These are phyloP conservation scores for Psilocybe cubensis DNA, from an alignment of 768 basidiomycete genomes.

Conservation along the genomic window DNA sequence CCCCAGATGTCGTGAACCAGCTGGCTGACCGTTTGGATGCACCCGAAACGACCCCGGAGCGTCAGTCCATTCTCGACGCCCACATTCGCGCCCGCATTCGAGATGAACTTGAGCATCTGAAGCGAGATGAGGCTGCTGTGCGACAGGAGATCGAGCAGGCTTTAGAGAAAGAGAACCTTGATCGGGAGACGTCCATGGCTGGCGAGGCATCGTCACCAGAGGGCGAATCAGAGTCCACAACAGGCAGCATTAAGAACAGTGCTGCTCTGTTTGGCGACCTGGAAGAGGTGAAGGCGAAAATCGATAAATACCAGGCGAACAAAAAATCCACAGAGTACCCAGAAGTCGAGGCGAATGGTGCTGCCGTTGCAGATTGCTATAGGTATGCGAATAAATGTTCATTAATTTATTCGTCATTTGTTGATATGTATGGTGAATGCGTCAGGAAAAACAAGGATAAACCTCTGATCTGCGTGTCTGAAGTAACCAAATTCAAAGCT, in stretches of 20 bases:
- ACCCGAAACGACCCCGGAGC: slow-evolving; percentile 62
- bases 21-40: slow-evolving; percentile 68
- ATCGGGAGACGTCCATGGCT: slow-evolving; percentile 65
- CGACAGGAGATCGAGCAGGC: slow-evolving; percentile 75
- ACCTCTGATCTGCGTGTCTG: slow-evolving; percentile 75
- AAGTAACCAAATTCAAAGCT: slow-evolving; percentile 71
- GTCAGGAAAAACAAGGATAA: slow-evolving; percentile 50
- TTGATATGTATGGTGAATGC: neutral
- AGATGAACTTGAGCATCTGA: slow-evolving; percentile 66
- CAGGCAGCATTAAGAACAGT: slow-evolving; percentile 58
- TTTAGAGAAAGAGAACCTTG: slow-evolving; percentile 87
- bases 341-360: slow-evolving; percentile 56
- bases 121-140: slow-evolving; percentile 70
- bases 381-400: slow-evolving; percentile 45
- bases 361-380: slow-evolving; percentile 77
- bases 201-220: slow-evolving; percentile 39
- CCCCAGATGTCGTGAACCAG: slow-evolving; percentile 80
- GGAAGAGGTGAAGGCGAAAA: slow-evolving; percentile 71
- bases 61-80: slow-evolving; percentile 75
- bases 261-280: slow-evolving; percentile 72
- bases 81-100: slow-evolving; percentile 76
- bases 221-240: slow-evolving; percentile 29
- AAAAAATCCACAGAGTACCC: slow-evolving; percentile 58
- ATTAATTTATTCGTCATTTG: slow-evolving; percentile 3
- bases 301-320: slow-evolving; percentile 69